Base-by-base conservation (phyloP, 116 monocot genomes). In the Thalassia testudinum region DNA sequence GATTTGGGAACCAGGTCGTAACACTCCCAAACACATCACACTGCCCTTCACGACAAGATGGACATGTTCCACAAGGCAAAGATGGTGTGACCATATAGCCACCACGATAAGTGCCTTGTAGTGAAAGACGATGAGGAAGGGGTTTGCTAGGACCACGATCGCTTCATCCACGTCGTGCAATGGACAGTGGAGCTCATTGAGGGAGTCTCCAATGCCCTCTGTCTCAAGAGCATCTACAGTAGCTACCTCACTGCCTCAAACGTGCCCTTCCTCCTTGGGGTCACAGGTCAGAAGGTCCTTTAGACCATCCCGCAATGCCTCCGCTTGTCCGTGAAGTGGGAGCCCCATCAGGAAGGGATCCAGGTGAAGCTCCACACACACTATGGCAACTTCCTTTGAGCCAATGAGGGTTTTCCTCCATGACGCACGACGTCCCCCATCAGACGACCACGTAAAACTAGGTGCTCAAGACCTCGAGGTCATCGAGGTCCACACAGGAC, bases 311-410 rank as follows among this genome's bases (percentile, higher is more conserved):
- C 87, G 0, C 47, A 40, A 34, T 75, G 83, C 25, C 70, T 71
- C 24, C 87, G 83, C 55, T 83, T 87, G 14, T 87, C 92, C 24
- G 61, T 87, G 26, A 80, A 83, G 58, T 87, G 87, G 80, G 78
- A 78, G 52, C 92, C 92, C 5, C 21, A 78, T 30, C 66, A 80
- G 18, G 87, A 79, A 11, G 86, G 82, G 10, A 52, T 68, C 55
- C 73, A 63, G 52, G 62, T 81, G 50, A 72, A 70, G 58, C 70
- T 91, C 56, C 70, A 70, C 58, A 76, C 91, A 5, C 69, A 78
- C 44, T 85, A 85, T 61, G 91, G 85, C 24, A 63, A 81, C 21
- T 91, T 37, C 61, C 68, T 91, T 53, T 67, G 91, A 7, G 91
- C 78, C 30, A 91, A 91, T 50, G 70, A 70, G 8, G 84, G 84